Evolutionary conservation across 1,139 yeast species (phyloP).

Genomic region (Suhomyces bolitotheri): DNA sequence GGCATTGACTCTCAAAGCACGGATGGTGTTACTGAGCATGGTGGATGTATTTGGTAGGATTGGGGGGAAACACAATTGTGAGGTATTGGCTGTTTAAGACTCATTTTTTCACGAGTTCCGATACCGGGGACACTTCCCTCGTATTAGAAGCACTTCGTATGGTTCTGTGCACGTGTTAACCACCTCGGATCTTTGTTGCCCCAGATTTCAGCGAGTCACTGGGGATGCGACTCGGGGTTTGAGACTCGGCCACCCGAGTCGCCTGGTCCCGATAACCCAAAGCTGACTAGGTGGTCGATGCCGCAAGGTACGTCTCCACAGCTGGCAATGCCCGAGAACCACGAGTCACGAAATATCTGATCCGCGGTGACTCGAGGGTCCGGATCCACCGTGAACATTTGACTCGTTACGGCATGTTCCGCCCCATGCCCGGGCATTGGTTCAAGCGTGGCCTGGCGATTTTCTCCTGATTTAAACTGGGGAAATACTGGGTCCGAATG

Average conservation of each 20-base stretch:
- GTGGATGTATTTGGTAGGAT: conserved; percentile 1
- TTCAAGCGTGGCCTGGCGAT: background rate
- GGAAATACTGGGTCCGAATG: conserved; percentile 10
- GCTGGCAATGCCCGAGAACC: conserved; percentile 17
- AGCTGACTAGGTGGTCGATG: conserved; percentile 13
- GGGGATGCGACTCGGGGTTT: too few species aligned
- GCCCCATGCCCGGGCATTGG: background rate
- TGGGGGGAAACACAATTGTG: too few species aligned
- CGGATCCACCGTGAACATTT: conserved; percentile 19
- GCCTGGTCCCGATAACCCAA: conserved; percentile 1
- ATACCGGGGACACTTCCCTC: too few species aligned
- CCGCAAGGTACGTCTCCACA: conserved; percentile 17
- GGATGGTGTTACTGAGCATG: conserved; percentile 26
- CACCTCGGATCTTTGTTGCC: too few species aligned
- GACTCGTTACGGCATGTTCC: conserved; percentile 18
- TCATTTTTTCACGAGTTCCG: conserved; percentile 11
- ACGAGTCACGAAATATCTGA: conserved; percentile 16
- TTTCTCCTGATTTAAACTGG: background rate
- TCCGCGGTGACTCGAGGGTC: conserved; percentile 16
- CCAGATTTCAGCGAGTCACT: too few species aligned
- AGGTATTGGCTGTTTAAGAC: conserved; percentile 9
- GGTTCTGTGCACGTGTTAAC: too few species aligned
- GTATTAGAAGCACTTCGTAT: too few species aligned
- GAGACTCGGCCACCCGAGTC: conserved; percentile 4
- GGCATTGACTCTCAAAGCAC: conserved; percentile 23